phyloP scores from a whole-genome alignment of 2,329 filamentous ascomycete species.

The Myrmaecium sp. region DNA sequence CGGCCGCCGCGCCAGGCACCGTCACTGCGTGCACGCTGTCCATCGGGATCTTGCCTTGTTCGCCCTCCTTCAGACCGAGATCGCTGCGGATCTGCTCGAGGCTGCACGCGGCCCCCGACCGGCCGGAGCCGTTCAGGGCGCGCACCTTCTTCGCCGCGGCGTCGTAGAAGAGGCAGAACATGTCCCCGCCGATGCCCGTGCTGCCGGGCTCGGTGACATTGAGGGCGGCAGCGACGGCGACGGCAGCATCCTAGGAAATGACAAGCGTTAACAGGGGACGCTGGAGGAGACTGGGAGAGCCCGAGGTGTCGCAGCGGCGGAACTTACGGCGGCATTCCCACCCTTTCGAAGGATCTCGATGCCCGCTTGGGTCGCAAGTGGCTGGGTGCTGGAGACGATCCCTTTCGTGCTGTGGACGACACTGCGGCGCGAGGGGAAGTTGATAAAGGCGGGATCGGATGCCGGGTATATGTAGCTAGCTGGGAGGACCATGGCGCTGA shows the following conservation, averaged over 20 bases:
- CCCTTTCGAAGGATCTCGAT: slow-evolving; percentile 70
- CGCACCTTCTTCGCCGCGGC: slow-evolving; percentile 66
- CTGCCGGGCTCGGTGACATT: slow-evolving; percentile 88
- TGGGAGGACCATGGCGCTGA: slow-evolving; percentile 26
- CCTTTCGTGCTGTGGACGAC: slow-evolving; percentile 87
- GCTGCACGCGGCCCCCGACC: slow-evolving; percentile 51
- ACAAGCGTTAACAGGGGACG: background rate
- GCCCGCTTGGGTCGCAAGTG: slow-evolving; percentile 75
- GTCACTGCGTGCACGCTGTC: slow-evolving; percentile 66
- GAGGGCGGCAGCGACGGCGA: slow-evolving; percentile 79
- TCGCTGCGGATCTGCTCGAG: slow-evolving; percentile 54
- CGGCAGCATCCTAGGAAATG: slow-evolving; percentile 84
- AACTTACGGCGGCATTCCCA: slow-evolving; percentile 71
- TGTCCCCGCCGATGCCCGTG: slow-evolving; percentile 91
- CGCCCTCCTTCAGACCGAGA: slow-evolving; percentile 45
- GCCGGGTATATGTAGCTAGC: slow-evolving; percentile 36
- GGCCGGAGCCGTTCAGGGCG: slow-evolving; percentile 86
- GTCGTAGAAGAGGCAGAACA: slow-evolving; percentile 90
- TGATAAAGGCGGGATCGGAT: slow-evolving; percentile 35
- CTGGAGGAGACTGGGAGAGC: background rate
- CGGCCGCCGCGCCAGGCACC: slow-evolving; percentile 76
- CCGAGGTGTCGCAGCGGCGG: too few relatives aligned
- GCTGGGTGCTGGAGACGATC: slow-evolving; percentile 80
- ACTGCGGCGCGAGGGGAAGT: slow-evolving; percentile 66
- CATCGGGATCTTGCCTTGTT: slow-evolving; percentile 49